Percentiles rank a stretch among this genome's conserved stretches.
phyloP scores from a whole-genome alignment of 345 rosid genomes.

The Gossypium australe region DNA sequence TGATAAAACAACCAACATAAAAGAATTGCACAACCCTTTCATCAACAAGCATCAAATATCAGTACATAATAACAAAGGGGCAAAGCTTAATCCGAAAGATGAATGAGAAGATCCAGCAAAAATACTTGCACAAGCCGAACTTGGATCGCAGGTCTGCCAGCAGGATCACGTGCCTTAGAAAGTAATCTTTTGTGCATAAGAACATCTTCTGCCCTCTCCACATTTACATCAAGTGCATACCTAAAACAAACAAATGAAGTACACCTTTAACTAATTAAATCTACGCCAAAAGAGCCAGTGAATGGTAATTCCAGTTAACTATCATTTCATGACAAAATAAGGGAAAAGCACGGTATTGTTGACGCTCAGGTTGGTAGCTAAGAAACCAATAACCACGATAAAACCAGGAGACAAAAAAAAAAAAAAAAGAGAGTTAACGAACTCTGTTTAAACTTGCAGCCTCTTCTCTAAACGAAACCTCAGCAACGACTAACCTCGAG shows the following conservation, averaged over 20 bases:
- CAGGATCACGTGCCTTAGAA: conserved; percentile 41
- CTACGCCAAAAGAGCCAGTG: background rate
- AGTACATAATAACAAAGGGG: background rate
- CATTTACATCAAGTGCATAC: conserved; percentile 60
- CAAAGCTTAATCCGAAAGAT: background rate
- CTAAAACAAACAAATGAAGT: conserved; percentile 20
- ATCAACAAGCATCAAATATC: conserved; percentile 3
- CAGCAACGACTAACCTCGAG: background rate
- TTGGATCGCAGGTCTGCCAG: conserved; percentile 52
- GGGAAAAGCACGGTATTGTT: background rate
- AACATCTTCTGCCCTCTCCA: conserved; percentile 60
- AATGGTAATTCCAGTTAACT: background rate
- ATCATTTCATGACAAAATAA: background rate
- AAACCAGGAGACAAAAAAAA: too few species aligned
- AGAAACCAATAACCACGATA: background rate
- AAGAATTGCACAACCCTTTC: background rate
- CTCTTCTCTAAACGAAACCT: background rate
- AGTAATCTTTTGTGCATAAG: conserved; percentile 60
- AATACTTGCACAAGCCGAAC: conserved; percentile 56
- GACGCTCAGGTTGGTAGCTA: background rate
- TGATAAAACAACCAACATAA: background rate
- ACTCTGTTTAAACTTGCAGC: background rate
- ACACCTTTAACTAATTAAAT: background rate
- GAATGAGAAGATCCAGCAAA: background rate
- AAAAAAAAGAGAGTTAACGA: background rate